Base-by-base conservation (phyloP, 2,329 filamentous ascomycete genomes). In the Verticillium tricorpus region DNA sequence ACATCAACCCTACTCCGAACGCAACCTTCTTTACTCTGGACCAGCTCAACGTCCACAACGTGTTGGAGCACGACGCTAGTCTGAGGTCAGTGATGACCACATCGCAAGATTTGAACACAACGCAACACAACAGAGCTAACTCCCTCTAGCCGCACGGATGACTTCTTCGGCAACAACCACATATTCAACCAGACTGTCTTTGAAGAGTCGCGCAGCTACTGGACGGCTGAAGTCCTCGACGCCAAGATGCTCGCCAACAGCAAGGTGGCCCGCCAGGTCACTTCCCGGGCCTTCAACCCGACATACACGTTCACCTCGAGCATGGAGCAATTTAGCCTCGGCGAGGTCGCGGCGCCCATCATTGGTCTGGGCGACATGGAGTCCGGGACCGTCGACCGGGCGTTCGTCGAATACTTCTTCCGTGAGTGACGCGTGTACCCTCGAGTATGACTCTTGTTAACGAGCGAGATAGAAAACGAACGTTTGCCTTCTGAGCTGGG, bases 181-280 rank as follows among this genome's bases (percentile, higher is more conserved):
- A 61, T 78, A 61, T 85, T 86, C 73, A 83, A 85, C 70, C 71
- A 79, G 59, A 78, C 75, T 2, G 69, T 84, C 64, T 86, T 85
- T 68, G 76, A 80, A 59, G 69, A 77, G 61, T 77, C 77, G 0
- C 72, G 66, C 45, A 62, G 66, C 5, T 85, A 79, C 71, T 86
- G 81, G 79, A 80, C 76, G 0, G 71, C 61, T 0, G 68, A 74
- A 3, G 69, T 73, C 19, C 67, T 85, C 34, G 71, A 75, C 25
- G 69, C 77, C 1, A 61, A 76, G 3, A 76, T 77, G 70, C 68
- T 80, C 2, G 81, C 81, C 61, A 79, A 80, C 62, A 74, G 75
- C 65, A 80, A 81, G 61, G 58, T 81, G 0, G 76, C 73, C 1
- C 77, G 82, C 7, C 75, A 81, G 56, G 65, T 78, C 60, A 72